Conservation (phyloP, 2,329 filamentous ascomycete genomes). For the Apiospora saccharicola region DNA sequence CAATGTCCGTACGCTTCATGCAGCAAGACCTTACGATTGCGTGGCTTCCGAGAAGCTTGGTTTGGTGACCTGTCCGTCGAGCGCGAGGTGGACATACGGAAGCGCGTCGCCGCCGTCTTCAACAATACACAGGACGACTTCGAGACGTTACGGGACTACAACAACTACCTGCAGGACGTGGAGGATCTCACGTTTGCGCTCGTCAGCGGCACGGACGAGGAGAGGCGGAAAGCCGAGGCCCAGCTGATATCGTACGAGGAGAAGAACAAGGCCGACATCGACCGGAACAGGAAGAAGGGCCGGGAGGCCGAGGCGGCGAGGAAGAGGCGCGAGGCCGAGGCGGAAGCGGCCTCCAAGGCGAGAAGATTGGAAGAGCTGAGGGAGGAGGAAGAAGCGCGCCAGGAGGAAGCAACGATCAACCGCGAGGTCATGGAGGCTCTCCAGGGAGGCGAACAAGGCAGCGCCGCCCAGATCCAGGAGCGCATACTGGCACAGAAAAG, state of each 20-base stretch:
- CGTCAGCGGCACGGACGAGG: slow-evolving; percentile 73
- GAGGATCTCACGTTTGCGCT: slow-evolving; percentile 92
- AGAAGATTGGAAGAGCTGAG: slow-evolving; percentile 68
- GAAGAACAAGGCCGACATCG: slow-evolving; percentile 73
- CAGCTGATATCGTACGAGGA: slow-evolving; percentile 70
- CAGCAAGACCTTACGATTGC: slow-evolving; percentile 83
- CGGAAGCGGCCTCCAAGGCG: slow-evolving; percentile 67
- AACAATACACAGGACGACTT: slow-evolving; percentile 94
- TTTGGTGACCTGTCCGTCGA: slow-evolving; percentile 90
- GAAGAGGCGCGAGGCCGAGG: slow-evolving; percentile 67
- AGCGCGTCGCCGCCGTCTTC: slow-evolving; percentile 80
- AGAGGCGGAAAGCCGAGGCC: slow-evolving; percentile 56
- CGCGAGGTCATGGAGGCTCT: slow-evolving; percentile 76
- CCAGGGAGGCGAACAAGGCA: slow-evolving; percentile 64
- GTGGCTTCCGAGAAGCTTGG: slow-evolving; percentile 85
- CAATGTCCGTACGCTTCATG: slow-evolving; percentile 93
- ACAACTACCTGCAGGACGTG: slow-evolving; percentile 93
- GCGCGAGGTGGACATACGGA: slow-evolving; percentile 90
- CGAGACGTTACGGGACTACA: slow-evolving; percentile 81
- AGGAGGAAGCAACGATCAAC: slow-evolving; percentile 67
- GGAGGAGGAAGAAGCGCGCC: slow-evolving; percentile 76
- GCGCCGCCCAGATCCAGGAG: slow-evolving; percentile 65
- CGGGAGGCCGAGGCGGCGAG: slow-evolving; percentile 62
- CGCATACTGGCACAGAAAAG: slow-evolving; percentile 78
- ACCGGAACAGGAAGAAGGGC: slow-evolving; percentile 64